Percentiles rank a stretch among this genome's conserved stretches.
phyloP scores from a whole-genome alignment of 2,329 filamentous ascomycete genomes.

The Stachybotrys chlorohalonatus region DNA sequence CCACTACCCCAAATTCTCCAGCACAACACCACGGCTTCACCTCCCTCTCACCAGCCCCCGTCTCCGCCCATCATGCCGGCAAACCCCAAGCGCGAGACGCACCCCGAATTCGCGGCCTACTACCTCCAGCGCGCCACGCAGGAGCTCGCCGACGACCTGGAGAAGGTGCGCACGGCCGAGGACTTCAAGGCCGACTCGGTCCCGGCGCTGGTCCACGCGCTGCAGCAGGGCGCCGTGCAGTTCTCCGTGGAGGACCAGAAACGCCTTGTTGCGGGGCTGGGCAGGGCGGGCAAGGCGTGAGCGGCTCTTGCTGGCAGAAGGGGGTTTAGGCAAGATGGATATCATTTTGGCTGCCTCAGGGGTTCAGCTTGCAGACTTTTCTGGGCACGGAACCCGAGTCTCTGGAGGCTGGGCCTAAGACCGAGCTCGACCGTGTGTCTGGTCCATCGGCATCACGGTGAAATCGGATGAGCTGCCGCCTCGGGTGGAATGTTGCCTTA shows the following conservation, averaged over 20 bases:
- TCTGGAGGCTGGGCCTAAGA: no score
- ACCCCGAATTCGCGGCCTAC: slow-evolving; percentile 47
- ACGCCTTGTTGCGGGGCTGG: slow-evolving; percentile 8
- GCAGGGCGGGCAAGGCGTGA: background rate
- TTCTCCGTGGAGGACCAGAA: slow-evolving; percentile 39
- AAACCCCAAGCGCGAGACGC: slow-evolving; percentile 2
- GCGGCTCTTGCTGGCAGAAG: background rate
- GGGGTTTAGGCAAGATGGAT: no score
- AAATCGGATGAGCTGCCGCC: no score
- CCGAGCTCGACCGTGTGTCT: no score
- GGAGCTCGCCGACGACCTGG: slow-evolving; percentile 67
- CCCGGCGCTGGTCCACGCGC: slow-evolving; percentile 54
- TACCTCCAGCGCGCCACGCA: slow-evolving; percentile 61
- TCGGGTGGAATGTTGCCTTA: no score
- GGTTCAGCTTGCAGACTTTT: no score
- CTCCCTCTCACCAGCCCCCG: background rate
- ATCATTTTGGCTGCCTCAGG: no score
- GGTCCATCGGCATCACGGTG: no score
- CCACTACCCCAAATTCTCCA: no score
- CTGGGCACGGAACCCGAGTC: no score
- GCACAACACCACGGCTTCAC: background rate
- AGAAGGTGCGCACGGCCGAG: slow-evolving; percentile 57
- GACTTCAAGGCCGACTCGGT: slow-evolving; percentile 62
- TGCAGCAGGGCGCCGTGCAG: slow-evolving; percentile 57
- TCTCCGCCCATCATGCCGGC: background rate